Percentiles rank a stretch among this genome's conserved stretches.
Conservation (phyloP, 345 rosid species). For the Eucalyptus curtisii region DNA sequence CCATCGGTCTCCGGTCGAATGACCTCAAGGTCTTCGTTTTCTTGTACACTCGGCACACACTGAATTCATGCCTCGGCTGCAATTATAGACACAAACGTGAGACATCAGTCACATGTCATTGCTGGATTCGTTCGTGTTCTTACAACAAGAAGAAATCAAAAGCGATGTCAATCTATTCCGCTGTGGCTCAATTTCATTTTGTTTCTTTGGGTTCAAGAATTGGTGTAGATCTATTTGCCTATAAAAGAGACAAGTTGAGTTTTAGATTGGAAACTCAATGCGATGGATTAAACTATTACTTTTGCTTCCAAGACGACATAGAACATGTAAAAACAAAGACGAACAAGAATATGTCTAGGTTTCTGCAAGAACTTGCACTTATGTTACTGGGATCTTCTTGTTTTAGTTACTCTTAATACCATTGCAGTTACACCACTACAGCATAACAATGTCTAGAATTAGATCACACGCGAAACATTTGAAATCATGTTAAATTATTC, state of each 20-base stretch:
- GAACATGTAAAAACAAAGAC: neutral
- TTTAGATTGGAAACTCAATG: neutral
- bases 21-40: constrained; percentile 21
- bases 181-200: neutral
- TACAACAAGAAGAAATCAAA: neutral
- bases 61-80: constrained; percentile 29
- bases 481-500: neutral
- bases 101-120: neutral
- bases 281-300: neutral
- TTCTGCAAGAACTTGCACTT: neutral
- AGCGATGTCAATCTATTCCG: neutral
- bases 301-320: neutral
- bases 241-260: neutral
- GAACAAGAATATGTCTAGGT: neutral
- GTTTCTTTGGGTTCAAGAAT: neutral
- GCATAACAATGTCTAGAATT: neutral
- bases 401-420: neutral
- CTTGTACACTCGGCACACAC: constrained; percentile 35
- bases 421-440: neutral
- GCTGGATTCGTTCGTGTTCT: neutral
- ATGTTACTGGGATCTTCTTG: neutral
- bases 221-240: neutral
- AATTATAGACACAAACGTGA: neutral
- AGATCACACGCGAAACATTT: neutral
- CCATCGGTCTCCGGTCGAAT: constrained; percentile 29